Base-by-base conservation (phyloP, 192 early-diverging fungal species). In the Coemansia sp. region DNA sequence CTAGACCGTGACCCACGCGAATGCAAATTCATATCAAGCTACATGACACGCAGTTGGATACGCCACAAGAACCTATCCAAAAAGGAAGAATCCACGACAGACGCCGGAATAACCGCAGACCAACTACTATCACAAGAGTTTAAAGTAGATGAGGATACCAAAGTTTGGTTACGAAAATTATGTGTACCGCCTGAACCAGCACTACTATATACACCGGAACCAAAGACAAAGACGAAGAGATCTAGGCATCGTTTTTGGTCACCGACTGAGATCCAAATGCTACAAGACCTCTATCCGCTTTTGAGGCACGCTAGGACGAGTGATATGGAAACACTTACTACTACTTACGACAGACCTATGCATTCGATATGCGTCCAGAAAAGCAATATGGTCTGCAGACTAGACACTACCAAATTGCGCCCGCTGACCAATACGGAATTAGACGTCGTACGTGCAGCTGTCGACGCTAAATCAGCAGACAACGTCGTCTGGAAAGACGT, bases 401-500 rank as follows among this genome's bases (percentile, higher is more conserved):
- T 40, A 6, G 40, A 21, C 17, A 1, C 2, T 4, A 9, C 13
- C 21, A 13, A 33, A 7, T 3, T 33, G 0, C 50, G 10, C 6
- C 66, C 63, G 13, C 21, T 75, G 10, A 65, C 30, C 1, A 46
- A 58, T 3, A 14, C 3, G 19, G 73, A 75, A 11, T 9, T 60
- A 6, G 28, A 23, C 3, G 38, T 52, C 2, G 11, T 61, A 1
- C 21, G 38, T 6, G 37, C 33, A 6, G 59, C 13, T 1, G n/a
- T 37, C 7, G n/a, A 38, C 9, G 3, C 9, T 3, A 61, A 39
- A 40, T 61, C 59, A 1, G 38, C 69, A 0, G 40, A 44, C 3
- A 52, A 39, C 9, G 61, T 71, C 1, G 50, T n/a, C 11, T 76
- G 69, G 69, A 32, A 16, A 19, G 69, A 76, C 26, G 69, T 76